Evolutionary conservation across 164 flowering plant species (phyloP), one percentile per base, ranked within the genome.

Genomic region (Magnolia changhungtana): DNA sequence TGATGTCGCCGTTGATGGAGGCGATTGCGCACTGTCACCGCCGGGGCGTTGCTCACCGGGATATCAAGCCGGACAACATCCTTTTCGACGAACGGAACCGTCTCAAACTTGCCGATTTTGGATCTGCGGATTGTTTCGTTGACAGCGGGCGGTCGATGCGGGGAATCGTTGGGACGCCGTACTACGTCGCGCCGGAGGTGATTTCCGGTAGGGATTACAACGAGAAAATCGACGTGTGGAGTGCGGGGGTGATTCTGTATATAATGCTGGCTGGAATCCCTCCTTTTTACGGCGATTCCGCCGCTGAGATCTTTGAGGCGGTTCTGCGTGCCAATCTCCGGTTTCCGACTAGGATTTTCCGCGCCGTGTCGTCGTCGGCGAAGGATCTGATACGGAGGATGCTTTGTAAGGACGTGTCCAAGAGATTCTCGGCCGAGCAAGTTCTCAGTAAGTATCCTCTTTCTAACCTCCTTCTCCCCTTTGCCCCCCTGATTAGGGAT

Each of bases 181-280:
- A 92, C 78, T 93, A 93, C 77, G 93, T 93, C 49, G 98, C 98
- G 69, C 98, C 96, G 74, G 98, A 93, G 86, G 91, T 93, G 4
- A 6, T 93, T 63, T 49, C 78, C 1, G 92, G 93, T 14, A 78
- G 82, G 74, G 88, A 85, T 45, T 93, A 93, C 82, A 77, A 78
- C 27, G 98, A 93, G 87, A 93, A 92, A 78, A 89, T 92, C 0
- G 98, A 93, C 75, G 88, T 93, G 9, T 93, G 98, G 98, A 93
- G 98, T 77, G 86, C 86, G 3, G 98, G 98, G 1, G 95, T 92
- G 7, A 79, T 93, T 72, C 45, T 93, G 86, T 93, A 92, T 74
- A 78, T 86, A 49, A 89, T 93, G 92, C 74, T 93, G 75, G 84
- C 90, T n/a, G 95, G 96, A 9, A 71, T 85, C 50, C 90, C 92